A percentile compares a stretch with the other conserved stretches of the same genome.
These are phyloP conservation scores for Exidia glandulosa DNA, from an alignment of 768 basidiomycete species.

Conservation along the genomic window DNA sequence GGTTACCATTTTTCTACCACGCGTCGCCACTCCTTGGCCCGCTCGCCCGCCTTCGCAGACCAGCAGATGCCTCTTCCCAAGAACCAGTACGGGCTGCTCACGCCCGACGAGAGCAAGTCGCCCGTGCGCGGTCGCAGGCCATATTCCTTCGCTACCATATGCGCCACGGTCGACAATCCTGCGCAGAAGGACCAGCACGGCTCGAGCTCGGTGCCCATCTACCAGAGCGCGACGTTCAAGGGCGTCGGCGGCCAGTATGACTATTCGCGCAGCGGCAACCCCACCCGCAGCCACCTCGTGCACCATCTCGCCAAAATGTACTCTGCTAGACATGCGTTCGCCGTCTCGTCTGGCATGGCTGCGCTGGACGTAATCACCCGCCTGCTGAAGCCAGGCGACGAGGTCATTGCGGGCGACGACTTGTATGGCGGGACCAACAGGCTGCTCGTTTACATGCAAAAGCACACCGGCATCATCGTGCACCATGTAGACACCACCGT, in stretches of 20 bases:
- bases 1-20: neutral
- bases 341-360: slow-evolving; percentile 96
- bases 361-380: slow-evolving; percentile 92
- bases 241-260: slow-evolving; percentile 84
- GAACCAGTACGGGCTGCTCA: neutral
- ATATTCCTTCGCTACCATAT: slow-evolving; percentile 82
- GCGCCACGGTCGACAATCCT: slow-evolving; percentile 87
- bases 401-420: slow-evolving; percentile 93
- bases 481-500: slow-evolving; percentile 91
- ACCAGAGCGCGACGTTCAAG: slow-evolving; percentile 97
- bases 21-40: neutral
- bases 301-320: slow-evolving; percentile 97
- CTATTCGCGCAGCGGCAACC: slow-evolving; percentile 92
- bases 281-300: slow-evolving; percentile 90
- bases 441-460: slow-evolving; percentile 77
- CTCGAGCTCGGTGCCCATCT: slow-evolving; percentile 90
- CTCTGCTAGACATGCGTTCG: slow-evolving; percentile 79
- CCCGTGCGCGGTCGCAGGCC: slow-evolving; percentile 37
- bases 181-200: slow-evolving; percentile 92
- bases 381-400: slow-evolving; percentile 88
- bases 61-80: neutral
- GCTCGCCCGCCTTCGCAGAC: neutral
- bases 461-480: slow-evolving; percentile 79
- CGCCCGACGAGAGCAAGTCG: neutral
- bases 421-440: slow-evolving; percentile 97